phyloP scores from a whole-genome alignment of 1,139 yeast genomes.

The Eremothecium cymbalariae region DNA sequence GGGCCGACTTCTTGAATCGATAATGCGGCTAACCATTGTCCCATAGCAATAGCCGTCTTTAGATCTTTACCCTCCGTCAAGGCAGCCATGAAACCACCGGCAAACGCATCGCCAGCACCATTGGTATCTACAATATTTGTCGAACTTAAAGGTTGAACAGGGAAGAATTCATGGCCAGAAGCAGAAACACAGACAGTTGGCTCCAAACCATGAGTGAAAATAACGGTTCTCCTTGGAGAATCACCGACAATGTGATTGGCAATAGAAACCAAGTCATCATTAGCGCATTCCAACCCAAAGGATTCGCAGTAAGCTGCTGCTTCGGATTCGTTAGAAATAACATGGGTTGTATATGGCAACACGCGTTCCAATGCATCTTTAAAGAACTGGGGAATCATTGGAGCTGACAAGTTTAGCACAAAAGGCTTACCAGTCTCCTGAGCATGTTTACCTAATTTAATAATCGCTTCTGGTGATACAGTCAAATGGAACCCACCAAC shows the following conservation, averaged over 20 bases:
- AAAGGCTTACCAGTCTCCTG: constrained; percentile 78
- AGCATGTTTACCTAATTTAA: constrained; percentile 84
- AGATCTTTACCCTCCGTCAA: constrained; percentile 66
- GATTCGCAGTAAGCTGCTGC: constrained; percentile 92
- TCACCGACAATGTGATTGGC: constrained; percentile 72
- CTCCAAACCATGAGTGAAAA: constrained; percentile 88
- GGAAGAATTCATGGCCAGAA: constrained; percentile 42
- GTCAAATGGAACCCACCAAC: constrained; percentile 98
- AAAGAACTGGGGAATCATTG: constrained; percentile 92
- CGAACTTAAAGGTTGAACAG: constrained; percentile 64
- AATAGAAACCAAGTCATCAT: constrained; percentile 61
- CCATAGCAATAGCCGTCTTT: constrained; percentile 62
- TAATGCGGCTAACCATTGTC: constrained; percentile 94
- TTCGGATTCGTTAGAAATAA: constrained; percentile 94
- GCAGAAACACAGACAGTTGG: constrained; percentile 71
- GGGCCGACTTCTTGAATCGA: constrained; percentile 94
- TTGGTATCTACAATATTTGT: constrained; percentile 79
- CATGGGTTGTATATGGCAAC: constrained; percentile 80
- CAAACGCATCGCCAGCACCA: constrained; percentile 99
- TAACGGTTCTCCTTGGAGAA: constrained; percentile 68
- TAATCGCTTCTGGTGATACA: constrained; percentile 91
- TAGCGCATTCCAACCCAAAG: constrained; percentile 47
- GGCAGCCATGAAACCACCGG: constrained; percentile 93
- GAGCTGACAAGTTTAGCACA: constrained; percentile 86
- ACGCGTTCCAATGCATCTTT: constrained; percentile 79